Base-by-base conservation (phyloP, 805 yeast genomes). In the Kazachstania kunashirensis region DNA sequence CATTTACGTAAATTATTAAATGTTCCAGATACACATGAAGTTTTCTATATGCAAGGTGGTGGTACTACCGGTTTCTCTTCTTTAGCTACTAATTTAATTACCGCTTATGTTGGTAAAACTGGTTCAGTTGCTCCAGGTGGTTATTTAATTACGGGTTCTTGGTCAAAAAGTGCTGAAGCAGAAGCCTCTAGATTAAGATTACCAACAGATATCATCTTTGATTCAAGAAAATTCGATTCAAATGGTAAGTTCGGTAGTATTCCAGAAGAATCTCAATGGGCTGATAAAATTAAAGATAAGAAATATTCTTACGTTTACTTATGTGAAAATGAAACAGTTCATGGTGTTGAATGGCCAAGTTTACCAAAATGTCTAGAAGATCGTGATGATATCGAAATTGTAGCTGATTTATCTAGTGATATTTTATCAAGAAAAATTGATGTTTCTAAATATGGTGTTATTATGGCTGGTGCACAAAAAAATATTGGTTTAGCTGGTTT, bases 391-490 rank as follows among this genome's bases (percentile, higher is more conserved):
- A 78, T 82, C 31, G 94, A 84, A 59, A 62, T 89, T 41, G 96
- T 86, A 12, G 89, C 95, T 19, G 99, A 92, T 59, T 77, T 89
- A 79, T 88, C 96, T 2, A 88, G 96, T 31, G 85, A 89, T 61
- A 80, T 92, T 54, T 67, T 92, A 47, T 84, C 95, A 16, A 79
- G 82, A 47, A 65, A 72, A 46, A 60, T 92, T 34, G 96, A 89
- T 51, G 80, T 92, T 29, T 66, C 83, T 38, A 79, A 84, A 60
- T 89, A 75, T 55, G 97, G 96, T 35, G 66, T 86, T 19, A 79
- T 92, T 43, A 78, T 88, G 75, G 98, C 96, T 14, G 99, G 99
- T 44, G 99, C 97, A 19, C 99, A 92, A 65, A 92, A 92, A 64
- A 92, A 92, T 60, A 85, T 92, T 55, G 98, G 99, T 38, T 67